These are phyloP conservation scores for Coniochaeta sp. DNA, from an alignment of 2,329 filamentous ascomycete genomes.

Conservation along the genomic window DNA sequence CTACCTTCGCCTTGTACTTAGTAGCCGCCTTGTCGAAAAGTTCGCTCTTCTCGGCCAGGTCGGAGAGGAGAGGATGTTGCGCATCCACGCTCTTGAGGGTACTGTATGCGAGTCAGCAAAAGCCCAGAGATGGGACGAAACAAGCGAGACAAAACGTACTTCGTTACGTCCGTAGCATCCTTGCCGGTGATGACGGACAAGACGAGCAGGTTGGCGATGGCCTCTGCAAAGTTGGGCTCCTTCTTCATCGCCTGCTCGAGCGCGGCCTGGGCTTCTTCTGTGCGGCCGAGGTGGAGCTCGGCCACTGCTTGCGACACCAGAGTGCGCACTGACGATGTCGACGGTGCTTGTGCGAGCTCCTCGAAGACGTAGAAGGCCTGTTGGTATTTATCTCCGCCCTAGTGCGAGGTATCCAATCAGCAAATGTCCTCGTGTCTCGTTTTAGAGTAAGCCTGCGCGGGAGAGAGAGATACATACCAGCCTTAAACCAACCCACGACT, in stretches of 20 bases:
- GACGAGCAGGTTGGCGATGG: constrained; percentile 78
- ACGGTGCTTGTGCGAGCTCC: constrained; percentile 82
- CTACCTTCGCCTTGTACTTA: constrained; percentile 82
- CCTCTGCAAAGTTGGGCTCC: constrained; percentile 63
- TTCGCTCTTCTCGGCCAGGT: constrained; percentile 78
- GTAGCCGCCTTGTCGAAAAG: constrained; percentile 78
- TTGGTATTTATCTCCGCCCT: constrained; percentile 95
- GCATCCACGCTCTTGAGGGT: constrained; percentile 51
- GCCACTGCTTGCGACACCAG: constrained; percentile 85
- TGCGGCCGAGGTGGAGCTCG: constrained; percentile 81
- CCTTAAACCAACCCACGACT: constrained; percentile 89
- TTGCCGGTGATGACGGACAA: constrained; percentile 72
- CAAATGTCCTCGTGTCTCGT: background rate
- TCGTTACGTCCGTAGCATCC: constrained; percentile 52
- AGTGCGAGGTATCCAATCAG: background rate
- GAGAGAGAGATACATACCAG: constrained; percentile 49
- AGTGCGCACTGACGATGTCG: constrained; percentile 67
- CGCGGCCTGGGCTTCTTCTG: constrained; percentile 83
- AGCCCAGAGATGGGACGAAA: background rate
- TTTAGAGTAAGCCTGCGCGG: no score
- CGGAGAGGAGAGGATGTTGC: constrained; percentile 63
- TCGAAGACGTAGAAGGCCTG: constrained; percentile 97
- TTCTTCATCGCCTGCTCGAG: constrained; percentile 72
- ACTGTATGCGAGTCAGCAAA: constrained; percentile 25
- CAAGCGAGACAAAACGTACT: constrained; percentile 40